phyloP scores from a whole-genome alignment of 140 eudicot species.

The Senecio squalidus region DNA sequence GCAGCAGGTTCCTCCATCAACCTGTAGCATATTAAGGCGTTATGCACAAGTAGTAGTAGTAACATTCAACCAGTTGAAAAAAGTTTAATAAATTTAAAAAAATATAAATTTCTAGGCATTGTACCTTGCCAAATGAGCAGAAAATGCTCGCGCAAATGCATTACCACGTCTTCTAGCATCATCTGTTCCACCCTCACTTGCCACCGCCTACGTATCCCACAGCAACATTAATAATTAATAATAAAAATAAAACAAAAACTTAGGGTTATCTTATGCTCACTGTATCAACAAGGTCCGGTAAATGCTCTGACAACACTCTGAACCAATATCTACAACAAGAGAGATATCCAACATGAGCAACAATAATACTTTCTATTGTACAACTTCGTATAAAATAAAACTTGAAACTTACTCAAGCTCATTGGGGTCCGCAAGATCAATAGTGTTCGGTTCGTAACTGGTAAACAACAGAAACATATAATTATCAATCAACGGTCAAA shows the following conservation, averaged over 20 bases:
- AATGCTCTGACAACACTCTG: conserved; percentile 75
- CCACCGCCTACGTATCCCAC: conserved; percentile 69
- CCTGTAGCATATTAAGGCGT: conserved; percentile 23
- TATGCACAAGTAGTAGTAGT: background rate
- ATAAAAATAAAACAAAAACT: background rate
- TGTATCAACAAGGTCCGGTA: conserved; percentile 95
- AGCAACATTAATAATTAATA: background rate
- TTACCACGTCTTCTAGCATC: conserved; percentile 98
- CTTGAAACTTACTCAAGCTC: conserved; percentile 82
- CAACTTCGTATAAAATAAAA: background rate
- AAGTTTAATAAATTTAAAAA: background rate
- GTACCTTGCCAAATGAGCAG: conserved; percentile 95
- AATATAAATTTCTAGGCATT: background rate
- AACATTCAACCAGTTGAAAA: background rate
- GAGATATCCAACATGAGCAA: conserved; percentile 13
- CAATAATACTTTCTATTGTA: background rate
- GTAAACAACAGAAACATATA: conserved; percentile 23
- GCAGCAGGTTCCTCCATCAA: conserved; percentile 96
- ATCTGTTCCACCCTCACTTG: conserved; percentile 98
- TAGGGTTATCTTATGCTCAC: conserved; percentile 32
- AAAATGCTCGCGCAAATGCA: conserved; percentile 96
- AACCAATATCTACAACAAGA: conserved; percentile 75
- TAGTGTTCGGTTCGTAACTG: conserved; percentile 96
- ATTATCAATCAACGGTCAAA: conserved; percentile 6
- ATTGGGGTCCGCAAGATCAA: conserved; percentile 82